Percentiles rank a stretch among this genome's conserved stretches.
Evolutionary conservation across 1,284 basidiomycete species (phyloP).

Genomic region (Trametes versicolor): DNA sequence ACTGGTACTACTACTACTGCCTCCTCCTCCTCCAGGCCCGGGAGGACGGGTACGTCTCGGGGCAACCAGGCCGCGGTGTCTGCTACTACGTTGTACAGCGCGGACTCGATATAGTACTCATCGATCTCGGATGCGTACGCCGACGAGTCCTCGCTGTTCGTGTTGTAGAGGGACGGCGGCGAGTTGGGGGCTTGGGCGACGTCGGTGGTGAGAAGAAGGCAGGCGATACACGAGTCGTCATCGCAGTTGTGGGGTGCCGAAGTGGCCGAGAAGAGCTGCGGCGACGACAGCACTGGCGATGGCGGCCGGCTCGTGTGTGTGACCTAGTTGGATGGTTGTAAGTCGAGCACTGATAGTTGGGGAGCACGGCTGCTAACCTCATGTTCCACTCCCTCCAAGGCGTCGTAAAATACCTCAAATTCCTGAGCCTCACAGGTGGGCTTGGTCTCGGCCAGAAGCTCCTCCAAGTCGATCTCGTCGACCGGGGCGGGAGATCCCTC

Average conservation of each 20-base stretch:
- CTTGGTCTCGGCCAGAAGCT: too few species aligned
- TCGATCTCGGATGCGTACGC: not conserved
- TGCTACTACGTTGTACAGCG: too few species aligned
- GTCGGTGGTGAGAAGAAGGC: too few species aligned
- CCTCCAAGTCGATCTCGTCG: too few species aligned
- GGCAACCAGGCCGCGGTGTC: not conserved
- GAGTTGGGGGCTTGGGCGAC: too few species aligned
- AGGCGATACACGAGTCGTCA: not conserved
- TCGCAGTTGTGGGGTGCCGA: too few species aligned
- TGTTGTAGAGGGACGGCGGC: too few species aligned
- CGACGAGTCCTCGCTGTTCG: not conserved
- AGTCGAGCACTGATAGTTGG: not conserved
- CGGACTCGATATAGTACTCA: not conserved
- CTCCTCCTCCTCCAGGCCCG: constrained; percentile 5
- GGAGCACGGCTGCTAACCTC: not conserved
- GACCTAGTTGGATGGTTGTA: not conserved
- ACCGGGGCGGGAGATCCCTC: not conserved
- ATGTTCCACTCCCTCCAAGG: not conserved
- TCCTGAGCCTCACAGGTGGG: too few species aligned
- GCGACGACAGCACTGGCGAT: not conserved
- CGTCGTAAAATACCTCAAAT: not conserved
- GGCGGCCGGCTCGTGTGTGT: constrained; percentile 7
- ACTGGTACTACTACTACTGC: not conserved
- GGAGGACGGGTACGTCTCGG: constrained; percentile 6
- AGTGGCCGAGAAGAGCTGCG: too few species aligned